phyloP scores from a whole-genome alignment of 2,329 filamentous ascomycete species.

The Paraphaeosphaeria sporulosa region DNA sequence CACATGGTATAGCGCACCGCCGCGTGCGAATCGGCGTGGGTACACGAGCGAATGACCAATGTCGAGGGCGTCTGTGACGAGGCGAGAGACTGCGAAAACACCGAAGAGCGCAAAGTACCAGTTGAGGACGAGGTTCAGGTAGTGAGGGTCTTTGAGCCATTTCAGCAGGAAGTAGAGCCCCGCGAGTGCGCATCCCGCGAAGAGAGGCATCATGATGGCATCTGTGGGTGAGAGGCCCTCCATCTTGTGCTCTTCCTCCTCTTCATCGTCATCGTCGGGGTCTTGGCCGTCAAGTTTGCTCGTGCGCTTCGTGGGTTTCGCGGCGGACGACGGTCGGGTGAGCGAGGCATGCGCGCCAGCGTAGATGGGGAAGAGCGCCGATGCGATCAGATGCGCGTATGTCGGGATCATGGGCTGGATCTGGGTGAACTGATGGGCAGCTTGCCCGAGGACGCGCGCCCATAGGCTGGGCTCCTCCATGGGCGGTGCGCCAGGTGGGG shows the following conservation, averaged over 20 bases:
- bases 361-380: constrained; percentile 83
- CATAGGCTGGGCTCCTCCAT: constrained; percentile 45
- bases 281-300: constrained; percentile 43
- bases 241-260: constrained; percentile 63
- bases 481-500: neutral
- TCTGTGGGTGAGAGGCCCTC: constrained; percentile 78
- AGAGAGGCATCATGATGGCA: constrained; percentile 82
- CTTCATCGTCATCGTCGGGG: constrained; percentile 60
- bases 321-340: constrained; percentile 81
- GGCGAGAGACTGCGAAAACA: constrained; percentile 75
- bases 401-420: constrained; percentile 58
- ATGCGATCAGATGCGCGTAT: constrained; percentile 68
- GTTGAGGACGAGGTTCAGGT: constrained; percentile 83
- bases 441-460: constrained; percentile 37
- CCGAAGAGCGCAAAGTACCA: constrained; percentile 84
- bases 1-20: constrained; percentile 60
- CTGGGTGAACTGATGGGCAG: constrained; percentile 54
- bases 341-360: constrained; percentile 85
- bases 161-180: constrained; percentile 89
- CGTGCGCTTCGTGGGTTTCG: constrained; percentile 64
- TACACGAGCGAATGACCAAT: constrained; percentile 73
- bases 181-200: constrained; percentile 75
- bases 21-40: constrained; percentile 70
- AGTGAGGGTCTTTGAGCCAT: constrained; percentile 80
- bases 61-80: constrained; percentile 76